Base-by-base conservation (phyloP, 2,329 filamentous ascomycete species). In the Fusarium sp. region DNA sequence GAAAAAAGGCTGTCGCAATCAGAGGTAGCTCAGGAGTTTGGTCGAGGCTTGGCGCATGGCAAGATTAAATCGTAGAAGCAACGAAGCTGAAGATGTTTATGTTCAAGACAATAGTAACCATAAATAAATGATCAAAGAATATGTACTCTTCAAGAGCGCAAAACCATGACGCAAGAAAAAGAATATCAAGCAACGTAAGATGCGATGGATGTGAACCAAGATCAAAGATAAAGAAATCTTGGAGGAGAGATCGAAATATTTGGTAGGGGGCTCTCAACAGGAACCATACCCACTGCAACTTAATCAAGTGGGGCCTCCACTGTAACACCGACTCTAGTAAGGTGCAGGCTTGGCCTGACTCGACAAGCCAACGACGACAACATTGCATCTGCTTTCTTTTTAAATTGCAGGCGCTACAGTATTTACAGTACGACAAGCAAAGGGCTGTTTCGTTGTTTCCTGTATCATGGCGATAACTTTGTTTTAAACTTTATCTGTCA, bases 181-280 rank as follows among this genome's bases (percentile, higher is more conserved):
- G 28, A 61, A 55, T 22, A 24, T 39, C 43, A 39, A 53, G 61
- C 24, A 65, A 46, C 59, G 39, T 21, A 42, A 47, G 39, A 63
- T 50, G 43, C 43, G 28, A 57, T 44, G 33, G 64, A 54, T n/a
- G 36, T 38, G 21, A 39, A 47, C 26, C 36, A 47, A 65, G 46
- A 65, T 52, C 52, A 33, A 50, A 57, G 60, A 53, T 62, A 51
- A 52, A 46, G 61, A 69, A 69, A 69, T 69, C 61, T 66, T 67
- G 61, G 46, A 21, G 61, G 46, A 21, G 43, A 51, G 26, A 65
- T 61, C 36, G 44, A 65, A 57, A 65, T 60, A 53, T 19, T 39
- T 10, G 38, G 65, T 65, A 65, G 61, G 62, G 62, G 62, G 43
- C 44, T 36, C 24, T 28, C 22, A 28, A 28, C 26, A 28, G 26